phyloP scores from a whole-genome alignment of 768 basidiomycete species.

The Xerocomellus amylosporus region DNA sequence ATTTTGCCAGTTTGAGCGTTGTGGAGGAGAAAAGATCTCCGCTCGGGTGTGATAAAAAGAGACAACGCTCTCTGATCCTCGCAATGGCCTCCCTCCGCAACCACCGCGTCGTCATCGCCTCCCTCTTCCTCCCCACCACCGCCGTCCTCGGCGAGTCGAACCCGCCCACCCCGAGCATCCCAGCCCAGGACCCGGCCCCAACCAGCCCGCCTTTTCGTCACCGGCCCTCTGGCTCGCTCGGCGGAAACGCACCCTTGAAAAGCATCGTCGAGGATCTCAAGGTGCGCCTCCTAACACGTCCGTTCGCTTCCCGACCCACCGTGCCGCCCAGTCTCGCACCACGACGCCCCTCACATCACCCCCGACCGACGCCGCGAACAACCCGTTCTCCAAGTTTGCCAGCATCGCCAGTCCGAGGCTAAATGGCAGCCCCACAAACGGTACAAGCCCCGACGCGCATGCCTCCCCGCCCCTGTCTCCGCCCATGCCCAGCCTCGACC shows the following conservation, averaged over 20 bases:
- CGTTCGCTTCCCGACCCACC: neutral
- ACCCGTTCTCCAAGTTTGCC: constrained; percentile 56
- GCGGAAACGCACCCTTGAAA: constrained; percentile 40
- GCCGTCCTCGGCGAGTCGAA: constrained; percentile 56
- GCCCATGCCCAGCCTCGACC: constrained; percentile 15
- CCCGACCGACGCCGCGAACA: constrained; percentile 51
- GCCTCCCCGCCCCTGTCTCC: neutral
- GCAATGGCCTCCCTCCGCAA: constrained; percentile 68
- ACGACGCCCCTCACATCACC: constrained; percentile 41
- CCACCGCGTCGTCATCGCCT: constrained; percentile 75
- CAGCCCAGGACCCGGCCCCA: neutral
- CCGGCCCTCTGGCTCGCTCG: constrained; percentile 19
- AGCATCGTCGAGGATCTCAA: constrained; percentile 73
- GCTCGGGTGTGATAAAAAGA: neutral
- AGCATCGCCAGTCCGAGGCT: constrained; percentile 27
- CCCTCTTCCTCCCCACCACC: constrained; percentile 80
- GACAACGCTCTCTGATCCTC: neutral
- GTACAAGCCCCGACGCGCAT: too few relatives aligned
- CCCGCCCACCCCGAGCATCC: constrained; percentile 48
- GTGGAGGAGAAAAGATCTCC: neutral
- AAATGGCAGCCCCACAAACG: too few relatives aligned
- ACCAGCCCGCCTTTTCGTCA: constrained; percentile 16
- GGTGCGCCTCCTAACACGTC: constrained; percentile 5
- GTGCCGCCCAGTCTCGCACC: constrained; percentile 33
- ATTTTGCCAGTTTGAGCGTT: neutral